phyloP scores from a whole-genome alignment of 768 basidiomycete species.

The Lactifluus subvellereus region DNA sequence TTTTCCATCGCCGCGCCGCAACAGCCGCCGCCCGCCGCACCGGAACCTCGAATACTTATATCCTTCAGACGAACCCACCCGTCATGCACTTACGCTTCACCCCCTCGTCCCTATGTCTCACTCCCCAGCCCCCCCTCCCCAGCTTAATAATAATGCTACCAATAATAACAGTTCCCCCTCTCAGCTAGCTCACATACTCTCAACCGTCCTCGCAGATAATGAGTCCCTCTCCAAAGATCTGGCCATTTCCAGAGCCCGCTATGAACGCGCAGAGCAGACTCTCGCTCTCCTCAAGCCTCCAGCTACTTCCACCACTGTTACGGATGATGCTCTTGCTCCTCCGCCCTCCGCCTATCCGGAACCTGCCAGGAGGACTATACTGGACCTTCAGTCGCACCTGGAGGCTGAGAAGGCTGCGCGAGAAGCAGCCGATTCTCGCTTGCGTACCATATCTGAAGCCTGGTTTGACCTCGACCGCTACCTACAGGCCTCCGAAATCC shows the following conservation, averaged over 20 bases:
- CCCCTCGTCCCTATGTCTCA: constrained; percentile 23
- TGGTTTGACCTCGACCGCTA: constrained; percentile 25
- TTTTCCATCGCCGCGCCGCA: constrained; percentile 23
- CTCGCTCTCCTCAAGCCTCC: constrained; percentile 17
- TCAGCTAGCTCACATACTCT: constrained; percentile 24
- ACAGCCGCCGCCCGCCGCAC: constrained; percentile 24
- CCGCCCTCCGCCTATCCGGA: constrained; percentile 17
- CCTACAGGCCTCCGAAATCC: constrained; percentile 18
- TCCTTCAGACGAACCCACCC: constrained; percentile 18
- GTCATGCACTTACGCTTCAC: constrained; percentile 21
- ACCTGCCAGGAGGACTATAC: constrained; percentile 18
- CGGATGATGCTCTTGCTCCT: constrained; percentile 8
- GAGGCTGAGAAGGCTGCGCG: constrained; percentile 22
- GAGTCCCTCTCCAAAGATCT: constrained; percentile 22
- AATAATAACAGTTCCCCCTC: constrained; percentile 15
- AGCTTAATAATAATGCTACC: constrained; percentile 10
- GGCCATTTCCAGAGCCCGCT: constrained; percentile 14
- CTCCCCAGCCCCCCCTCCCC: constrained; percentile 24
- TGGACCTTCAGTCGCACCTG: constrained; percentile 21
- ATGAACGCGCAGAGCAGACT: constrained; percentile 23
- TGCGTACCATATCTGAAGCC: constrained; percentile 21
- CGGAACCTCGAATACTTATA: constrained; percentile 25
- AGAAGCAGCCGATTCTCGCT: constrained; percentile 20
- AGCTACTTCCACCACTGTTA: not conserved
- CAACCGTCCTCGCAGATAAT: constrained; percentile 24